phyloP scores from a whole-genome alignment of 768 basidiomycete species.

The Kwoniella dejecticola region DNA sequence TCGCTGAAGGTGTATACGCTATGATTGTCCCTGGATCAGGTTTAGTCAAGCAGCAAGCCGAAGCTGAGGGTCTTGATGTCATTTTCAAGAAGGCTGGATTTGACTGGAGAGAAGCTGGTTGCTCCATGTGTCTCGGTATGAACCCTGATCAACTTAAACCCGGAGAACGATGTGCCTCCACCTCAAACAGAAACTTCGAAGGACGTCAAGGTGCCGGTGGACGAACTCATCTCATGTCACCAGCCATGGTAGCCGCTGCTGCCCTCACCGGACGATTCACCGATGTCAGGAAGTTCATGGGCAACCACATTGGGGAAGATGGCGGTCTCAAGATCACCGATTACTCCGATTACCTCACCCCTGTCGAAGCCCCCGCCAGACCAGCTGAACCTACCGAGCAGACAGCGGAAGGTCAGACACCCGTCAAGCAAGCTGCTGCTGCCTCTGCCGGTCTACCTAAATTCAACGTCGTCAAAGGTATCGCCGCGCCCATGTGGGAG shows the following conservation, averaged over 20 bases:
- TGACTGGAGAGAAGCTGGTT: conserved; percentile 93
- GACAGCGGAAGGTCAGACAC: conserved; percentile 30
- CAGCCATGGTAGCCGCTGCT: conserved; percentile 90
- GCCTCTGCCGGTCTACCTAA: conserved; percentile 59
- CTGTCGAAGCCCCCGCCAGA: conserved; percentile 65
- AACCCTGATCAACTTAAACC: conserved; percentile 87
- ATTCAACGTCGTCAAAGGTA: conserved; percentile 71
- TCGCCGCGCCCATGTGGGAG: conserved; percentile 76
- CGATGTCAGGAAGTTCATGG: conserved; percentile 77
- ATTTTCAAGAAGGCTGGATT: conserved; percentile 89
- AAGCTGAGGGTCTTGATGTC: conserved; percentile 81
- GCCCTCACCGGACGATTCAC: conserved; percentile 81
- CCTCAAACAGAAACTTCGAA: conserved; percentile 91
- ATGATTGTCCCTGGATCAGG: conserved; percentile 94
- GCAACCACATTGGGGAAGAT: conserved; percentile 58
- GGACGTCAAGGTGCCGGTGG: conserved; percentile 85
- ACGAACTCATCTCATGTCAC: conserved; percentile 82
- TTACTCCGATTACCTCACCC: conserved; percentile 75
- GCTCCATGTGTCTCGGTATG: conserved; percentile 96
- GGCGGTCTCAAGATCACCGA: conserved; percentile 69
- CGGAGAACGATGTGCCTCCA: conserved; percentile 81
- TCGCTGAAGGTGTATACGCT: conserved; percentile 72
- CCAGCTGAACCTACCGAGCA: conserved; percentile 55
- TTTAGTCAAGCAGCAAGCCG: conserved; percentile 84
- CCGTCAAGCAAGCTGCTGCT: conserved; percentile 45